Evolutionary conservation across 805 yeast genomes (phyloP).

Genomic region (Jamesozyma rosinii): DNA sequence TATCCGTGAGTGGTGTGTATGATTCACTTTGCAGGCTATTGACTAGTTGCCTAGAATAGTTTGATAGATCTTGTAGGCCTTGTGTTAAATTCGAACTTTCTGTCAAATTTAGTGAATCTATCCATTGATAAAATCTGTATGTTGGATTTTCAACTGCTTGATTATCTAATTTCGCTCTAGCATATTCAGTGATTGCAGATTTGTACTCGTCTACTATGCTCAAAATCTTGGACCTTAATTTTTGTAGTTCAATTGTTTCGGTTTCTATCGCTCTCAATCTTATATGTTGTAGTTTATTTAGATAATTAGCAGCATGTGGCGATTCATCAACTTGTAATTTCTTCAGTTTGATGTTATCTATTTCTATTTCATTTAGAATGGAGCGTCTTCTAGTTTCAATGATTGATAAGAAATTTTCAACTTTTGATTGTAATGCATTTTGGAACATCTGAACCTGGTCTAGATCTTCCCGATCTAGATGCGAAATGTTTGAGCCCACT

Average conservation of each 20-base stretch:
- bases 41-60: conserved; percentile 10
- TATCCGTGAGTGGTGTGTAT: background rate
- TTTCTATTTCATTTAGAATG: conserved; percentile 19
- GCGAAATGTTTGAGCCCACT: background rate
- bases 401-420: conserved; percentile 17
- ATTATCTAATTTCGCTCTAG: conserved; percentile 13
- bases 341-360: conserved; percentile 16
- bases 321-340: conserved; percentile 13
- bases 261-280: conserved; percentile 28
- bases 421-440: conserved; percentile 17
- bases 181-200: conserved; percentile 18
- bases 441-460: conserved; percentile 19
- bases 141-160: conserved; percentile 19
- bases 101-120: conserved; percentile 18
- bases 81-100: conserved; percentile 14
- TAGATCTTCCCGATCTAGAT: conserved; percentile 11
- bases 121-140: conserved; percentile 17
- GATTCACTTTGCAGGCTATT: background rate
- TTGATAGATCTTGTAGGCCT: conserved; percentile 15
- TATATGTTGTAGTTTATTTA: conserved; percentile 24
- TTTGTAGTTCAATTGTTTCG: conserved; percentile 26
- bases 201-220: conserved; percentile 23
- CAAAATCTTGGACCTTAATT: conserved; percentile 17
- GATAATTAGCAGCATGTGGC: conserved; percentile 13
- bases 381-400: conserved; percentile 23